Evolutionary conservation across 2,329 filamentous ascomycete species (phyloP).

Genomic region (Cadophora gregata): DNA sequence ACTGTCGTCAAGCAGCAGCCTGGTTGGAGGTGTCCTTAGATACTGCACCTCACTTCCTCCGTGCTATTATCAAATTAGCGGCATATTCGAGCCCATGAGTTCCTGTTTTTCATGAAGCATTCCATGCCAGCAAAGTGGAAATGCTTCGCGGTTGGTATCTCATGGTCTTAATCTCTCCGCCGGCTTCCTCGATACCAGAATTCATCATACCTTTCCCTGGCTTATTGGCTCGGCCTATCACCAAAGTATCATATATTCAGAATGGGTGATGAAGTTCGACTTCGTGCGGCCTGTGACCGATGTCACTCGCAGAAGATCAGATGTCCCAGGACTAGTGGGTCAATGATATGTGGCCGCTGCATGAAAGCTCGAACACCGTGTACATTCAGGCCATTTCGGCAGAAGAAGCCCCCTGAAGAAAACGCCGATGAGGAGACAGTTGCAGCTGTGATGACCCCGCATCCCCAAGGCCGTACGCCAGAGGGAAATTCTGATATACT

Average conservation of each 20-base stretch:
- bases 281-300: slow-evolving; percentile 48
- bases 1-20: neutral
- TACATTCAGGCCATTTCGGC: slow-evolving; percentile 50
- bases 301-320: slow-evolving; percentile 56
- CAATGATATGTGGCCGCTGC: slow-evolving; percentile 50
- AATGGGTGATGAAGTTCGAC: slow-evolving; percentile 36
- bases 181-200: neutral
- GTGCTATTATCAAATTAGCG: neutral
- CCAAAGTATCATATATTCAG: neutral
- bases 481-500: neutral
- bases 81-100: neutral
- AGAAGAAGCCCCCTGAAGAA: slow-evolving; percentile 31
- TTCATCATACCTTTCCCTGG: neutral
- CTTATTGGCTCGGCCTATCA: neutral
- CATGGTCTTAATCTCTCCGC: neutral
- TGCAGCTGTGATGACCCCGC: neutral
- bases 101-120: neutral
- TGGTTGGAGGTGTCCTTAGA: neutral
- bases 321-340: slow-evolving; percentile 50
- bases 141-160: neutral
- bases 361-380: slow-evolving; percentile 49
- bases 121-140: neutral
- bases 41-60: neutral
- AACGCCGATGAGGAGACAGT: neutral
- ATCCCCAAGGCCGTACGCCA: neutral